phyloP scores from a whole-genome alignment of 306 rosid species.

The Trifolium dubium region DNA sequence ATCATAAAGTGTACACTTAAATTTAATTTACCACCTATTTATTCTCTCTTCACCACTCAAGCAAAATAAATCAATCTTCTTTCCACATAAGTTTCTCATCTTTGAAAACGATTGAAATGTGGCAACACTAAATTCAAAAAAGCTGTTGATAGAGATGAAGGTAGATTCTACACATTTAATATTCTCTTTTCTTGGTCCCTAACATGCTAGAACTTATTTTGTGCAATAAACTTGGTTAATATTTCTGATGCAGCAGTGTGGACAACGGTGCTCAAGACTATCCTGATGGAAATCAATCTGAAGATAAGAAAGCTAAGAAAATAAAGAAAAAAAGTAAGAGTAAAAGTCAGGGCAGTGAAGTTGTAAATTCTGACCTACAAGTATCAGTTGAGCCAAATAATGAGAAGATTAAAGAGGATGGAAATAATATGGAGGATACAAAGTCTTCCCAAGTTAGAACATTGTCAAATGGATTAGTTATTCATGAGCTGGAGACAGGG shows the following conservation, averaged over 20 bases:
- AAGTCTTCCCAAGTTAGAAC: slow-evolving; percentile 54
- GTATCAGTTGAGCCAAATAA: slow-evolving; percentile 42
- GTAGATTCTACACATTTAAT: slow-evolving; percentile 4
- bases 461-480: slow-evolving; percentile 59
- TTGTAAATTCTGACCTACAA: slow-evolving; percentile 43
- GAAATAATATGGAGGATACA: slow-evolving; percentile 38
- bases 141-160: not conserved
- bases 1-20: not conserved
- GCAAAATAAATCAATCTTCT: not conserved
- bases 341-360: slow-evolving; percentile 53
- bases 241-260: slow-evolving; percentile 49
- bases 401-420: slow-evolving; percentile 33
- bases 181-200: not conserved
- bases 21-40: not conserved
- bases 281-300: slow-evolving; percentile 50
- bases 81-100: not conserved
- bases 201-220: slow-evolving; percentile 27
- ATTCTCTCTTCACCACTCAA: not conserved
- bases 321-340: slow-evolving; percentile 57
- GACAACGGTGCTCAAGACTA: slow-evolving; percentile 36
- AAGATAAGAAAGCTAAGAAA: slow-evolving; percentile 53
- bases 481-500: slow-evolving; percentile 70
- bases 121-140: not conserved
- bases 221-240: slow-evolving; percentile 28
- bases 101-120: too few species aligned